Evolutionary conservation across 345 rosid species (phyloP).

Genomic region (Euphorbia pulcherrima): DNA sequence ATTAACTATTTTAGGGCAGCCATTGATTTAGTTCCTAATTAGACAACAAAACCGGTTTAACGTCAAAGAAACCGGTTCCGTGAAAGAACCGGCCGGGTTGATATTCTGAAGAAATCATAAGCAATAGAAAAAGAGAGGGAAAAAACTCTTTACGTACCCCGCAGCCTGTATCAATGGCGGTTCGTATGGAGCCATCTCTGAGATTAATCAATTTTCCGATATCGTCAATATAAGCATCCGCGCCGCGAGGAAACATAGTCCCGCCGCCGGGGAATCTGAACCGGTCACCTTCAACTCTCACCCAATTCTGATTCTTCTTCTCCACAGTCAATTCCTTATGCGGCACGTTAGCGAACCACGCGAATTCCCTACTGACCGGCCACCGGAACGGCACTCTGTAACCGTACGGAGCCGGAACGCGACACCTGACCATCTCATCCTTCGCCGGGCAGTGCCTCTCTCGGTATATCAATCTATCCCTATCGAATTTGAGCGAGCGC

Average conservation of each 20-base stretch:
- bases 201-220: conserved; percentile 76
- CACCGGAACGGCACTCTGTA: conserved; percentile 71
- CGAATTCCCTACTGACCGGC: conserved; percentile 82
- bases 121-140: neutral
- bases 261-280: conserved; percentile 94
- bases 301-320: conserved; percentile 91
- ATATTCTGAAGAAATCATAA: neutral
- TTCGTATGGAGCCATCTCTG: conserved; percentile 71
- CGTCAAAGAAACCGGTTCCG: neutral
- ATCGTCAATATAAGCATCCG: conserved; percentile 75
- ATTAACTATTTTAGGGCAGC: no score
- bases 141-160: conserved; percentile 58
- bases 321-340: conserved; percentile 81
- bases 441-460: conserved; percentile 75
- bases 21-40: neutral
- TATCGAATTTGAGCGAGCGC: conserved; percentile 52
- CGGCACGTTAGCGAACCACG: conserved; percentile 89
- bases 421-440: conserved; percentile 48
- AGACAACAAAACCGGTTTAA: neutral
- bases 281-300: conserved; percentile 55
- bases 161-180: conserved; percentile 95
- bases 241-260: conserved; percentile 89
- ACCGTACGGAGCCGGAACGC: conserved; percentile 76
- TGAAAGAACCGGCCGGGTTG: conserved; percentile 11
- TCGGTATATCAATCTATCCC: conserved; percentile 57